A percentile compares a stretch with the other conserved stretches of the same genome.
phyloP scores from a whole-genome alignment of 805 yeast genomes.

The Torulaspora franciscae region DNA sequence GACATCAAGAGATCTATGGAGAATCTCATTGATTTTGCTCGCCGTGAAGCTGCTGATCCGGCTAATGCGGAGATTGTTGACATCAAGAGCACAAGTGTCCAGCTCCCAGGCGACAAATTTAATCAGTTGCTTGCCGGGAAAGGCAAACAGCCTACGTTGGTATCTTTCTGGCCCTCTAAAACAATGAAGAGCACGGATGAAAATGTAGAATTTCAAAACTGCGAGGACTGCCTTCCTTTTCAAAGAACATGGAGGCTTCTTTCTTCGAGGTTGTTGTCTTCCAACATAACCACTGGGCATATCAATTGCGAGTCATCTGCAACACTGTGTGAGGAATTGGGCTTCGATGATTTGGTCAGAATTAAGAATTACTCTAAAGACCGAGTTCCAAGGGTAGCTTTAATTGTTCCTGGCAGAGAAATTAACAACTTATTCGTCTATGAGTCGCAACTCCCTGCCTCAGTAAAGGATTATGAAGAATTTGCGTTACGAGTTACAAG shows the following conservation, averaged over 20 bases:
- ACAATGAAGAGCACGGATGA: conserved; percentile 37
- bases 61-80: conserved; percentile 36
- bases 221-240: conserved; percentile 48
- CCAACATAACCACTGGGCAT: conserved; percentile 45
- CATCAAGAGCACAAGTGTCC: conserved; percentile 40
- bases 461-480: conserved; percentile 34
- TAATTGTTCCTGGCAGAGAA: conserved; percentile 48
- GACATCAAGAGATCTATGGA: conserved; percentile 44
- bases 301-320: conserved; percentile 53
- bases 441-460: conserved; percentile 21
- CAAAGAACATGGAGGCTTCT: conserved; percentile 55
- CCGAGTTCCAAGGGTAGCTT: conserved; percentile 40
- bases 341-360: conserved; percentile 37
- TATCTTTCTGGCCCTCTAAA: conserved; percentile 63
- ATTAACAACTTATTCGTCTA: conserved; percentile 28
- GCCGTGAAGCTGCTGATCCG: conserved; percentile 48
- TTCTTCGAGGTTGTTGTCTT: conserved; percentile 43
- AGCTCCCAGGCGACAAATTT: conserved; percentile 41
- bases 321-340: conserved; percentile 50
- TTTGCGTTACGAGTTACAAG: conserved; percentile 48
- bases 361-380: conserved; percentile 12
- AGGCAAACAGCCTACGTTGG: conserved; percentile 46
- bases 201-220: conserved; percentile 37
- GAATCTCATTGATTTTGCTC: conserved; percentile 48
- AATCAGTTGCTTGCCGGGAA: conserved; percentile 48